Percentiles rank a stretch among this genome's conserved stretches.
Conservation (phyloP, 176 grass and related monocot genomes). For the Paspalum notatum region DNA sequence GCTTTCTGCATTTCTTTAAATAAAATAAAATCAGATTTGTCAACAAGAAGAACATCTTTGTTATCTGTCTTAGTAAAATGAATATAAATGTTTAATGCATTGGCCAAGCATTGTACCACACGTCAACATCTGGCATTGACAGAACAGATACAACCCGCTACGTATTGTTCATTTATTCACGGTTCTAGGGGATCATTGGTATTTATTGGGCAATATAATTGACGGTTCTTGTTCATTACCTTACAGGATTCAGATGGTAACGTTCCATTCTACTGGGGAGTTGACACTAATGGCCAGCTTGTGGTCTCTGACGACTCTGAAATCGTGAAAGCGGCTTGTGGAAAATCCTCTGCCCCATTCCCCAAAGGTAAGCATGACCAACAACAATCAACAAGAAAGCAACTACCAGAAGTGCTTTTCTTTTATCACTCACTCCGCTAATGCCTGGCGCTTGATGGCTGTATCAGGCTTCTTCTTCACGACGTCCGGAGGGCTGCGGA, state of each 20-base stretch:
- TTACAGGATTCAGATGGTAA: conserved; percentile 55
- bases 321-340: conserved; percentile 57
- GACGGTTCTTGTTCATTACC: not conserved
- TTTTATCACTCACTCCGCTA: not conserved
- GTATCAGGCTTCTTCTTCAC: conserved; percentile 82
- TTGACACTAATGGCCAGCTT: conserved; percentile 48
- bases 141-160: not conserved
- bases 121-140: not conserved
- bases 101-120: not conserved
- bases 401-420: not conserved
- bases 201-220: not conserved
- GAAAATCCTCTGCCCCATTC: conserved; percentile 71
- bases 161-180: not conserved
- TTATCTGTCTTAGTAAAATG: not conserved
- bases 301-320: conserved; percentile 68
- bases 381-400: too few species aligned
- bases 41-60: not conserved
- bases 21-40: too few species aligned
- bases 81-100: not conserved
- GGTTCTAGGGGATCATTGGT: not conserved
- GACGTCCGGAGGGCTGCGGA: conserved; percentile 63
- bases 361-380: conserved; percentile 53
- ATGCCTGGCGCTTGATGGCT: not conserved
- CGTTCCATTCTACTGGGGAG: conserved; percentile 76
- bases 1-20: too few species aligned